phyloP scores from a whole-genome alignment of 805 yeast genomes.

The Candida coleopterorum region DNA sequence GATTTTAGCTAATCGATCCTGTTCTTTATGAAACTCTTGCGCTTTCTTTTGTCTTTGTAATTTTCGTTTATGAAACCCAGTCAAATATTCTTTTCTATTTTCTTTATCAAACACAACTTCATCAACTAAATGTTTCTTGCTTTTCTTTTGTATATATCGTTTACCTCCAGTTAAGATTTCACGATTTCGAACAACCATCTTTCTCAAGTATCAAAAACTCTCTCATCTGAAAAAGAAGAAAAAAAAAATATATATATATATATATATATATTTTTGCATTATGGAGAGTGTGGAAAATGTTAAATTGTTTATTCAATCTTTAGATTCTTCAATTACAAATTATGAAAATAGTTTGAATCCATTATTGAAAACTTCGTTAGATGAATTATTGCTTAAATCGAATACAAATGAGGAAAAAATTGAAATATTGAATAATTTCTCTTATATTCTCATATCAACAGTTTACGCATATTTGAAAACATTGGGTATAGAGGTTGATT shows the following conservation, averaged over 20 bases:
- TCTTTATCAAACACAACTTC: slow-evolving; percentile 83
- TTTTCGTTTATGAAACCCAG: slow-evolving; percentile 95
- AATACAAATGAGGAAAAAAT: slow-evolving; percentile 24
- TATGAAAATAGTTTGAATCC: slow-evolving; percentile 32
- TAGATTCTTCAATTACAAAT: slow-evolving; percentile 33
- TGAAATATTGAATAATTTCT: slow-evolving; percentile 32
- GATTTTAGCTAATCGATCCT: slow-evolving; percentile 63
- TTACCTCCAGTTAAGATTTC: slow-evolving; percentile 87
- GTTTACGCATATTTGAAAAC: slow-evolving; percentile 57
- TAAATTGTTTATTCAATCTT: slow-evolving; percentile 31
- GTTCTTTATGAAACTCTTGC: slow-evolving; percentile 67
- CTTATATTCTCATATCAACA: slow-evolving; percentile 53
- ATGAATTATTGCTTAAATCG: slow-evolving; percentile 28
- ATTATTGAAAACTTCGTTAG: slow-evolving; percentile 34
- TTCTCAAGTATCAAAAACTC: slow-evolving; percentile 1
- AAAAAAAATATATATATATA: too few species aligned
- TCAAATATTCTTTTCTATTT: slow-evolving; percentile 75
- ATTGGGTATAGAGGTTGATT: slow-evolving; percentile 50
- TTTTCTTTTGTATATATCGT: slow-evolving; percentile 65
- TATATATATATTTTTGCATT: neutral
- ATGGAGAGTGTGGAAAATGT: slow-evolving; percentile 48
- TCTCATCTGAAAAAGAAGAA: slow-evolving; percentile 4
- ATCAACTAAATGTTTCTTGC: slow-evolving; percentile 63
- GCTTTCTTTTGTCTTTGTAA: slow-evolving; percentile 86
- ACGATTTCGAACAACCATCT: slow-evolving; percentile 51